Base-by-base conservation (phyloP, 495 filamentous ascomycete genomes). In the Hyphodiscus hymeniophilus region DNA sequence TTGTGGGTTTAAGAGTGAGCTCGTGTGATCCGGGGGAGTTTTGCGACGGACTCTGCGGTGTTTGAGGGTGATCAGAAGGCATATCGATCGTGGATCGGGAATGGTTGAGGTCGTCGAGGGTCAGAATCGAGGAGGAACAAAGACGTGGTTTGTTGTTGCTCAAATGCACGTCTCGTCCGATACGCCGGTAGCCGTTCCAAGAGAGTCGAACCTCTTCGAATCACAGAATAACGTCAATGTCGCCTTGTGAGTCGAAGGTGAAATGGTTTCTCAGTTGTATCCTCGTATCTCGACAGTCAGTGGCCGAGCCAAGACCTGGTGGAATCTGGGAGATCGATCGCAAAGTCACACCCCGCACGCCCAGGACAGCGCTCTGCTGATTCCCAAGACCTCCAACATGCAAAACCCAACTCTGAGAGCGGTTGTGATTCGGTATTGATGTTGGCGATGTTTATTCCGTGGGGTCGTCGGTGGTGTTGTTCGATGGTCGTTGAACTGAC, bases 1-100 rank as follows among this genome's bases (percentile, higher is more conserved):
- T 36, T n/a, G 33, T 26, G 20, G 26, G 26, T 45, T 55, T 59
- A n/a, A 18, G 38, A 16, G 42, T 36, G 4, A 47, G 15, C 11
- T 52, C 50, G 23, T 36, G 21, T 18, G 38, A 23, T 21, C 20
- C 45, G 36, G 26, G 48, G 22, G 38, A 36, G 41, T 23, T 46
- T 17, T 51, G 45, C 30, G 74, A 76, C 56, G 74, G 74, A 53
- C 74, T 78, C 62, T 78, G 71, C 51, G 74, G 74, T n/a, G 74
- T 78, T 52, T 76, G 72, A 32, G 74, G 74, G 58, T 76, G 72
- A 65, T 75, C 72, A 59, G 66, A 73, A 51, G 57, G 50, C 57
- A 60, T 60, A 44, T 50, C 54, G 50, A 21, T 39, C 33, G 22
- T 35, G 23, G 22, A 35, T 40, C 34, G 30, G 43, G 28, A 31